Base-by-base conservation (phyloP, 352 stramenopile species). In the Globisporangium megalacanthum region DNA sequence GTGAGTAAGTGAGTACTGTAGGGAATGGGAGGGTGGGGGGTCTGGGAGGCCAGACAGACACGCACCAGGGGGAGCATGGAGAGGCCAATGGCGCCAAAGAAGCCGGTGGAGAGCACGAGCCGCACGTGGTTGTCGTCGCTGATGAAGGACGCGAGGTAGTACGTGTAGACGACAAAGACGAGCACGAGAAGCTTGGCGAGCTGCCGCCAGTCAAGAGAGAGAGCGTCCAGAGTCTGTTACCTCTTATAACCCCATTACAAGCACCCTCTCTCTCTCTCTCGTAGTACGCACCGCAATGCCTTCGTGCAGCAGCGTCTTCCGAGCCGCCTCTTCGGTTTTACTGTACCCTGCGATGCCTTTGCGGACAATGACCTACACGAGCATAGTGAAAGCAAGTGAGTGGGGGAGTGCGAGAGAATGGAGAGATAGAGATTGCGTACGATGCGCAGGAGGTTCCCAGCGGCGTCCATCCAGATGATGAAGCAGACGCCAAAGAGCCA, bases 391-490 rank as follows among this genome's bases (percentile, higher is more conserved):
- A 47, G 44, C 22, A 39, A 4, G 52, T 10, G 4, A 17, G 6
- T 11, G 20, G 5, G 11, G 17, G 25, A 29, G 25, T 29, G 25
- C 2, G 25, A 29, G 25, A 29, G 25, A 29, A 29, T 29, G 25
- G 4, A 15, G 13, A n/a, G 17, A 31, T 17, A 22, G 15, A 47
- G 11, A 44, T 8, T 6, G 49, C 57, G 11, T 53, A 88, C 75
- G 63, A 77, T 64, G 39, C 79, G 65, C 45, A 89, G 60, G 3
- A 91, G 65, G 52, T 91, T 89, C 31, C 73, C 75, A 0, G 53
- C 72, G 0, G 77, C 62, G 66, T 91, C 77, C 64, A 91, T 73
- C 81, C 78, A 91, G 60, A 91, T 82, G 63, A 91, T 75, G 54
- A 91, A 79, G 50, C 64, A 85, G 17, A 87, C 55, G 4, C 79